Evolutionary conservation across 2,329 filamentous ascomycete species (phyloP), one percentile per base, ranked within the genome.

Genomic region (Bisporella sp.): DNA sequence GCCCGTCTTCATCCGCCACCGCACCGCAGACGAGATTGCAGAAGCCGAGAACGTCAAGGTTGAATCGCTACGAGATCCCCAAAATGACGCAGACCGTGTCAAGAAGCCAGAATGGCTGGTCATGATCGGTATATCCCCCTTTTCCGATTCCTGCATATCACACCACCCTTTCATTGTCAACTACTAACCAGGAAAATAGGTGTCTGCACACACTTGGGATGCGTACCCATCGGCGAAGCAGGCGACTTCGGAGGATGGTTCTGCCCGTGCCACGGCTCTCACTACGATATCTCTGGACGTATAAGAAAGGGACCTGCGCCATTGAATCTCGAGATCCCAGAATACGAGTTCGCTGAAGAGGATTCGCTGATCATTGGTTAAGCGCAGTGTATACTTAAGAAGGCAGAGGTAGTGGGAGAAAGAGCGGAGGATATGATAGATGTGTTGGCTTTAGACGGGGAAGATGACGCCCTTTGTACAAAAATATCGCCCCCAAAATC

Each of bases 1-100:
- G 87, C 93, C 93, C 72, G 90, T 99, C 71, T 99, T 99, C 80
- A 90, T 99, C 82, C 91, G 93, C 72, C 93, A 99, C 85, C 89
- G 93, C 69, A 99, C 93, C 64, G 74, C 82, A 66, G 78, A 80
- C 66, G 93, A 99, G 78, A 97, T 99, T 76, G 83, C 90, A 67
- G 88, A 96, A 74, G 93, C 93, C 71, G 90, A 96, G 76, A 81
- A 85, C 69, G 82, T 89, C 71, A 87, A 95, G 71, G 79, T 95
- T 72, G 72, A 89, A 66, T 71, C 80, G 59, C 82, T 99, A 66
- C 85, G 93, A 74, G 92, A 99, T 72, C 95, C 93, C 62, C 85
- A 99, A 76, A 65, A 83, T 64, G 93, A 99, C 67, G 79, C 82
- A 58, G 91, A 96, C 67, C 92, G 93, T 76, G 91, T 96, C 66